A percentile compares a stretch with the other conserved stretches of the same genome.
Evolutionary conservation across 148 eudicot species (phyloP).

Genomic region (Cornus controversa): DNA sequence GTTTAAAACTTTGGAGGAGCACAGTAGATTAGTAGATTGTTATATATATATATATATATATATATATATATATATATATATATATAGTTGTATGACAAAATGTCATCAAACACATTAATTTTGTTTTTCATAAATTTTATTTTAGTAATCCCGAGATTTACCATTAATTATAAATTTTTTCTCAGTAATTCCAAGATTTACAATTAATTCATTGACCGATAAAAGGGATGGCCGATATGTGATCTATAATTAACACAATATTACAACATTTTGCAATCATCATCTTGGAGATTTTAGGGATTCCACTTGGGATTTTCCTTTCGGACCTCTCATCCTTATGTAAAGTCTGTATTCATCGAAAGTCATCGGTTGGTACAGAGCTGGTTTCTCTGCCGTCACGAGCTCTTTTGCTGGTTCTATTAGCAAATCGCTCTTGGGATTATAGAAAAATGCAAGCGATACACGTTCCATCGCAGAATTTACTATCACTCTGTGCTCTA

Average conservation of each 20-base stretch:
- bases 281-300: conserved; percentile 49
- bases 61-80: too few species aligned
- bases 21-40: too few species aligned
- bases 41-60: too few species aligned
- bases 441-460: conserved; percentile 78
- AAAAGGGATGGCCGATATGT: not conserved
- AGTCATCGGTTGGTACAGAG: conserved; percentile 64
- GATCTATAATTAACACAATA: not conserved
- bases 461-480: conserved; percentile 64
- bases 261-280: not conserved
- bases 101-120: too few species aligned
- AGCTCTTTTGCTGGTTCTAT: conserved; percentile 61
- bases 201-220: not conserved
- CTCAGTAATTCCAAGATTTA: not conserved
- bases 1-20: too few species aligned
- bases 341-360: conserved; percentile 71
- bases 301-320: conserved; percentile 78
- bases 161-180: not conserved
- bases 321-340: conserved; percentile 74
- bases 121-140: too few species aligned
- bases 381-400: conserved; percentile 44
- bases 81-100: too few species aligned
- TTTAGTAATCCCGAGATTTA: too few species aligned
- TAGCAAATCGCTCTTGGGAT: conserved; percentile 67
- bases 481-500: conserved; percentile 88